A percentile compares a stretch with the other conserved stretches of the same genome.
These are phyloP conservation scores for Maudiozyma barnettii DNA, from an alignment of 805 yeast species.

Conservation along the genomic window DNA sequence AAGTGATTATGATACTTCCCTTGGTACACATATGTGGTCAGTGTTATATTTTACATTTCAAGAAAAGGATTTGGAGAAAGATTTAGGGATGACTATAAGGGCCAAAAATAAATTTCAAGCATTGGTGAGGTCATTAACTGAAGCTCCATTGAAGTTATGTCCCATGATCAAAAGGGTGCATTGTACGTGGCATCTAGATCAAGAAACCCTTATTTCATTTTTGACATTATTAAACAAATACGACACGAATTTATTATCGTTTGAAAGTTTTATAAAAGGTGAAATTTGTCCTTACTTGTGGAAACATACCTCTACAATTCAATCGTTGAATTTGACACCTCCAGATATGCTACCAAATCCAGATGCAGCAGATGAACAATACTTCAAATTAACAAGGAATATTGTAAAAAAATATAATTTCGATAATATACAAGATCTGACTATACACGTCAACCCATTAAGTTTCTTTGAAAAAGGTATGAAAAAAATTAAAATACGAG, in stretches of 20 bases:
- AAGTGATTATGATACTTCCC: slow-evolving; percentile 17
- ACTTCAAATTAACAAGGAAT: slow-evolving; percentile 9
- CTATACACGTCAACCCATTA: slow-evolving; percentile 21
- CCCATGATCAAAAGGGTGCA: slow-evolving; percentile 18
- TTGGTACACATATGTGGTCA: slow-evolving; percentile 24
- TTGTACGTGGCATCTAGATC: slow-evolving; percentile 26
- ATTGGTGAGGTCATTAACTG: slow-evolving; percentile 16
- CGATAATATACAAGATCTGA: slow-evolving; percentile 15
- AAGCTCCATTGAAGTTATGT: slow-evolving; percentile 12
- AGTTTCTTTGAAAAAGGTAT: slow-evolving; percentile 14
- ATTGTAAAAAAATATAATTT: slow-evolving; percentile 10
- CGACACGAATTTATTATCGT: slow-evolving; percentile 14
- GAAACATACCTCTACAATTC: slow-evolving; percentile 8
- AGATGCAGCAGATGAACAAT: slow-evolving; percentile 9
- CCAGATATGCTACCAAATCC: slow-evolving; percentile 18
- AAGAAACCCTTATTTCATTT: slow-evolving; percentile 10
- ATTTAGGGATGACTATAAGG: not conserved
- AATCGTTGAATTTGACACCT: slow-evolving; percentile 20
- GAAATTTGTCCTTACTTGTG: slow-evolving; percentile 12
- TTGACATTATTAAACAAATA: slow-evolving; percentile 10
- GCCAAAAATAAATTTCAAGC: slow-evolving; percentile 13
- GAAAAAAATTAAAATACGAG: slow-evolving; percentile 15
- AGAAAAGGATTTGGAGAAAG: slow-evolving; percentile 2
- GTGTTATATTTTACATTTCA: slow-evolving; percentile 11
- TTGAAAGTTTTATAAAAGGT: slow-evolving; percentile 19